These are phyloP conservation scores for Ampelocalamus luodianensis DNA, from an alignment of 176 grass and related monocot genomes.

Conservation along the genomic window DNA sequence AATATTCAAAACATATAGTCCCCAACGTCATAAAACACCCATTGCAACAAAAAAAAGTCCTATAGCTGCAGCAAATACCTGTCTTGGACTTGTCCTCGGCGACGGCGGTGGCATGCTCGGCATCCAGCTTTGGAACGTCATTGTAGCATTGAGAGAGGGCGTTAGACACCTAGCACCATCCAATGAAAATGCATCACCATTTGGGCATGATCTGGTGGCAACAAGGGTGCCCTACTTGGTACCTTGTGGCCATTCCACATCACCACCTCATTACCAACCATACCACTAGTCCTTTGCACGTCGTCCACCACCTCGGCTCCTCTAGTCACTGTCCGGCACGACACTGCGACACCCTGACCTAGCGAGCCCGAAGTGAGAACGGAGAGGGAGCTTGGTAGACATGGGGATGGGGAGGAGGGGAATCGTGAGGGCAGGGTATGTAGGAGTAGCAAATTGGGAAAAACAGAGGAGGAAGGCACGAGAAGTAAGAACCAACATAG, in stretches of 20 bases:
- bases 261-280: no score
- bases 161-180: background rate
- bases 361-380: background rate
- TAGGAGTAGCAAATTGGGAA: background rate
- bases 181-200: background rate
- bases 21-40: no score
- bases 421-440: background rate
- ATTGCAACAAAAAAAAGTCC: background rate
- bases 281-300: no score
- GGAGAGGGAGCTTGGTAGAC: background rate
- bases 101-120: rapidly evolving
- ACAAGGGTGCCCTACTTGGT: background rate
- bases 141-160: background rate
- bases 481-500: rapidly evolving
- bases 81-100: background rate
- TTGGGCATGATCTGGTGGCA: rapidly evolving
- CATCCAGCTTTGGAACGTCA: background rate
- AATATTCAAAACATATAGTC: no score
- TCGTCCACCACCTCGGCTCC: no score
- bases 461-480: rapidly evolving
- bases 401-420: background rate
- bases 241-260: background rate
- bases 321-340: rapidly evolving
- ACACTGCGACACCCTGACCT: rapidly evolving
- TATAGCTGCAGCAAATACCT: background rate